These are phyloP conservation scores for Magnaporthiopsis poae DNA, from an alignment of 2,329 filamentous ascomycete species.

Conservation along the genomic window DNA sequence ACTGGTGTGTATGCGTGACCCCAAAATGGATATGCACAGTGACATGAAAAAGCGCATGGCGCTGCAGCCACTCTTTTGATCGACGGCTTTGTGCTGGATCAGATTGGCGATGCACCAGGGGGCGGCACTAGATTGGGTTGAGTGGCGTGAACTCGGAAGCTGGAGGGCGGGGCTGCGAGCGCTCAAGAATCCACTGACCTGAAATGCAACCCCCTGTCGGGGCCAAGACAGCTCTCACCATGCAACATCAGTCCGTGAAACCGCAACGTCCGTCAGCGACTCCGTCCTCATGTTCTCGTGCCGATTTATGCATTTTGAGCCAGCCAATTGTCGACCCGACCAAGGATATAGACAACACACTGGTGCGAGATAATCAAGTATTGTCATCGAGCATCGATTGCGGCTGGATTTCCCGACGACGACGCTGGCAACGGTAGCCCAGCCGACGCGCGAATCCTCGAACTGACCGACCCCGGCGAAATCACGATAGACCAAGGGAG, in stretches of 20 bases:
- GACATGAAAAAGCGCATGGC: background rate
- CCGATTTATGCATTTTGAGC: background rate
- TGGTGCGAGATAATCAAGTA: background rate
- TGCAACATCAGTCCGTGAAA: background rate
- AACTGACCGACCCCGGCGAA: background rate
- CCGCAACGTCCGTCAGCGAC: background rate
- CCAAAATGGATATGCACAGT: background rate
- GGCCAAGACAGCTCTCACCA: background rate
- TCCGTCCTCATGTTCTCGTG: background rate
- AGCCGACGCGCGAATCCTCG: background rate
- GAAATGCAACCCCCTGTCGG: background rate
- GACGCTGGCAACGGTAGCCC: background rate
- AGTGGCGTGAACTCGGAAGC: background rate
- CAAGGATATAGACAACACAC: background rate
- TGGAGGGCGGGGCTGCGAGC: background rate
- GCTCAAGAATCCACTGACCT: background rate
- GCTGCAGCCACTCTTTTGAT: background rate
- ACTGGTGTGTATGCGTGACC: background rate
- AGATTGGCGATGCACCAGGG: background rate
- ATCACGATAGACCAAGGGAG: background rate
- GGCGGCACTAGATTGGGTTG: background rate
- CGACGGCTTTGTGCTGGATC: background rate
- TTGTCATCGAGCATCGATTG: background rate
- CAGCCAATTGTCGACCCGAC: background rate
- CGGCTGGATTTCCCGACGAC: background rate